Evolutionary conservation across 2,329 filamentous ascomycete genomes (phyloP).

Genomic region (Penicillium hesseltinei): DNA sequence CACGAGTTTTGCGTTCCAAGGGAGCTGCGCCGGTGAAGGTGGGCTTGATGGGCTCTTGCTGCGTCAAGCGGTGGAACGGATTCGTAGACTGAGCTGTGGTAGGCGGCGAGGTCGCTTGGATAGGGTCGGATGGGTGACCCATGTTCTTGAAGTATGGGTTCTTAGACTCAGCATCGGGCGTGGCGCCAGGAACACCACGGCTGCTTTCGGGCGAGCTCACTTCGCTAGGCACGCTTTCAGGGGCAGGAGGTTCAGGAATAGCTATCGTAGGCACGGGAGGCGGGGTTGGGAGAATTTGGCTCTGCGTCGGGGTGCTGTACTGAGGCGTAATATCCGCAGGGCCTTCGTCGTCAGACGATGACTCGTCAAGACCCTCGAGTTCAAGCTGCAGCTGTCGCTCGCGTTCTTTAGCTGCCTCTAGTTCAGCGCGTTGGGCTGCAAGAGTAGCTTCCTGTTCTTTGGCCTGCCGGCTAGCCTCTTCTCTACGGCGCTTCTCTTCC

Average conservation of each 20-base stretch:
- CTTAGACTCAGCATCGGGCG: conserved; percentile 72
- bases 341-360: conserved; percentile 78
- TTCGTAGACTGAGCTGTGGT: conserved; percentile 73
- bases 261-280: conserved; percentile 31
- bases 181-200: conserved; percentile 53
- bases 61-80: conserved; percentile 82
- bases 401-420: conserved; percentile 84
- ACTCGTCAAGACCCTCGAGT: conserved; percentile 73
- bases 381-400: conserved; percentile 87
- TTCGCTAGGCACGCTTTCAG: conserved; percentile 53
- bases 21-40: conserved; percentile 53
- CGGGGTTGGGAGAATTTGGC: conserved; percentile 50
- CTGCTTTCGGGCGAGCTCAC: conserved; percentile 49
- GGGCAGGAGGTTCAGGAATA: conserved; percentile 25
- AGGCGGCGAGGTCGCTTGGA: conserved; percentile 47
- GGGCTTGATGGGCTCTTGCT: conserved; percentile 53
- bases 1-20: conserved; percentile 50
- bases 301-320: conserved; percentile 59
- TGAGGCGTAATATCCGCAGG: conserved; percentile 67
- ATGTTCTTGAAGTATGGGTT: conserved; percentile 95
- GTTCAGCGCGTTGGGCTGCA: conserved; percentile 81
- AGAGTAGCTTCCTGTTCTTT: conserved; percentile 85
- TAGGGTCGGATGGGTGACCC: conserved; percentile 61
- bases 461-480: conserved; percentile 79
- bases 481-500: conserved; percentile 90